Evolutionary conservation across 177 flowering plant genomes (phyloP).

Genomic region (Vitis hybrid): DNA sequence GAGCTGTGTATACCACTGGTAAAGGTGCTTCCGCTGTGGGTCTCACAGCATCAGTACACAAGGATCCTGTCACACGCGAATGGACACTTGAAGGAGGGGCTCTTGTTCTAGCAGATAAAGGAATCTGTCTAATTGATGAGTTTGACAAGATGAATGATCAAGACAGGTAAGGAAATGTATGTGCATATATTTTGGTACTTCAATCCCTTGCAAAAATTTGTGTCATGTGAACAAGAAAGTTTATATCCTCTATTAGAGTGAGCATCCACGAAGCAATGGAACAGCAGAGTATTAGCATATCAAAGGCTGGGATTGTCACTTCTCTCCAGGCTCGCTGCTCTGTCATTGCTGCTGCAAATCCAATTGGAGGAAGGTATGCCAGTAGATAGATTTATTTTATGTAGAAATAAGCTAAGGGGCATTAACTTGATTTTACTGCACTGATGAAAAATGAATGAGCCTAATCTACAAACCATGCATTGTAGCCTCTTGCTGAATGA

Average conservation of each 20-base stretch:
- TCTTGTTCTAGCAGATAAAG: conserved; percentile 94
- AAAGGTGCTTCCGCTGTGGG: conserved; percentile 97
- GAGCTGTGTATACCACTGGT: conserved; percentile 98
- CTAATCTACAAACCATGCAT: no score
- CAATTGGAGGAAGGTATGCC: conserved; percentile 87
- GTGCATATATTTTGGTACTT: neutral
- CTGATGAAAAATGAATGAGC: no score
- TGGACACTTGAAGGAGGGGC: conserved; percentile 99
- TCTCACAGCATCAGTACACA: conserved; percentile 96
- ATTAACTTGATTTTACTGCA: neutral
- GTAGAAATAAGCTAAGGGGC: neutral
- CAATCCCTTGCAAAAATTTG: neutral
- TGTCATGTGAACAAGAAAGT: neutral
- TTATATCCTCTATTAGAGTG: conserved; percentile 49
- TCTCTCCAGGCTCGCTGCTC: conserved; percentile 98
- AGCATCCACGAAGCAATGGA: conserved; percentile 91
- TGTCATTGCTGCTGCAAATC: conserved; percentile 99
- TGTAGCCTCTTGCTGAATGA: neutral
- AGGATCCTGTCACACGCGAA: conserved; percentile 94
- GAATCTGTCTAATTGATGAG: conserved; percentile 96
- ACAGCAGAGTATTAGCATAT: conserved; percentile 97
- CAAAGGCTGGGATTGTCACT: conserved; percentile 97
- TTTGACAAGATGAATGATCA: conserved; percentile 99
- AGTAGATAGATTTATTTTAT: neutral
- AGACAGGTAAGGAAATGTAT: conserved; percentile 60